Evolutionary conservation across 2,329 filamentous ascomycete species (phyloP).

Genomic region (Aspergillus novofumigatus): DNA sequence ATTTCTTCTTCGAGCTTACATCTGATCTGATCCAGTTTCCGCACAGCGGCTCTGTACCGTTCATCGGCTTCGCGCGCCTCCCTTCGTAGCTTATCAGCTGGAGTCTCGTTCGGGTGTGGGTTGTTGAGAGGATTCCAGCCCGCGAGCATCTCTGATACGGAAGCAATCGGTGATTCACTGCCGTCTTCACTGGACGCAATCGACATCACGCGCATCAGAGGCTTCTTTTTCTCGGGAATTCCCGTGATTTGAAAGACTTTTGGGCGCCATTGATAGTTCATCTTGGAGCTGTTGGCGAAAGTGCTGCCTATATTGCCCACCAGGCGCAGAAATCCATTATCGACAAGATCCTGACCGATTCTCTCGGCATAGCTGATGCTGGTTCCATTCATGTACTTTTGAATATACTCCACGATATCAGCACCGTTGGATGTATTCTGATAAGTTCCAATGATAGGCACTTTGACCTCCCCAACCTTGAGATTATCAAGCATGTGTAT

Average conservation of each 20-base stretch:
- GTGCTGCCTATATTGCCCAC: constrained; percentile 92
- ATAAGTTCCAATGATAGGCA: constrained; percentile 92
- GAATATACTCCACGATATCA: constrained; percentile 93
- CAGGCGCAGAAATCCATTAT: constrained; percentile 79
- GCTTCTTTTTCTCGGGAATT: constrained; percentile 79
- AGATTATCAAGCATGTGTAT: constrained; percentile 81
- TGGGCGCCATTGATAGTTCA: constrained; percentile 96
- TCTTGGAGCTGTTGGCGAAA: constrained; percentile 94
- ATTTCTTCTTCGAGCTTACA: constrained; percentile 97
- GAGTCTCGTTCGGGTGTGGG: constrained; percentile 87
- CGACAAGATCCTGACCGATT: constrained; percentile 88
- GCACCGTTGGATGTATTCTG: constrained; percentile 86
- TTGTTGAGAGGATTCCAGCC: constrained; percentile 94
- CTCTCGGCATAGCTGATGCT: constrained; percentile 88
- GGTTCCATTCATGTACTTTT: constrained; percentile 77
- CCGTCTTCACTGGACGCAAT: constrained; percentile 57
- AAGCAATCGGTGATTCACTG: constrained; percentile 76
- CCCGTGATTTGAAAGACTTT: constrained; percentile 86
- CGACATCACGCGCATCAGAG: constrained; percentile 70
- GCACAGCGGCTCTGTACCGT: constrained; percentile 82
- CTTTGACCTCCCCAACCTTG: constrained; percentile 85
- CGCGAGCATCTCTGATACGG: constrained; percentile 82
- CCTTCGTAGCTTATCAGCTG: constrained; percentile 75
- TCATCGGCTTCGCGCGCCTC: constrained; percentile 90
- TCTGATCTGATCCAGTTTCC: constrained; percentile 81